Base-by-base conservation (phyloP, 306 rosid species). In the Trifolium repens region DNA sequence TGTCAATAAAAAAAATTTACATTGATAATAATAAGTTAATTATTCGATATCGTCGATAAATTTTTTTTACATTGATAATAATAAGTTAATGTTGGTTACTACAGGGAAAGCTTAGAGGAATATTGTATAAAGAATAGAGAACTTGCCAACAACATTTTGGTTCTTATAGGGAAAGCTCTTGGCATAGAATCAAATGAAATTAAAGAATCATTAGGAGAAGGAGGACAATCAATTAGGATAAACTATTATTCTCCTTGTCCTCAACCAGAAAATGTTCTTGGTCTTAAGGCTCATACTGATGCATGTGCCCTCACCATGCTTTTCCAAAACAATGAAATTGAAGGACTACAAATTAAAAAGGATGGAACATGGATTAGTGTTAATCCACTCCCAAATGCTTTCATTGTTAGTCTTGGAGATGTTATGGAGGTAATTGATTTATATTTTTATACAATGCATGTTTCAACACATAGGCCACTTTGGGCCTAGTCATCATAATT, bases 321-420 rank as follows among this genome's bases (percentile, higher is more conserved):
- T 50, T 50, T 63, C 67, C 83, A 83, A 44, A 55, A 47, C 27
- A 75, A 75, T 65, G 79, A 85, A 66, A 80, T 80, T 1, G 87
- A 85, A 69, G 87, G 87, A 27, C 85, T 85, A 3, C 87, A 85
- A 70, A 52, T 85, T 3, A 30, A 60, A 7, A 82, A 82, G 74
- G 85, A 79, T 55, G 86, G 79, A 40, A 77, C 14, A 9, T 85
- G 87, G 89, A 7, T 85, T 82, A 42, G 76, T 19, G 79, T 85
- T 44, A 79, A 61, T 66, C 86, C 86, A 9, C 83, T 82, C 75
- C 85, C 86, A 8, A 77, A 82, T 79, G 86, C 85, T 82, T 76
- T 82, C 30, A 70, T 82, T 15, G 24, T 82, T 66, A 80, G 74
- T 61, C 22, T 82, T 13, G 87, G 87, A 69, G 87, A 85, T 59